phyloP scores from a whole-genome alignment of 169 alveolate genomes.

The Plasmodium falciparum region DNA sequence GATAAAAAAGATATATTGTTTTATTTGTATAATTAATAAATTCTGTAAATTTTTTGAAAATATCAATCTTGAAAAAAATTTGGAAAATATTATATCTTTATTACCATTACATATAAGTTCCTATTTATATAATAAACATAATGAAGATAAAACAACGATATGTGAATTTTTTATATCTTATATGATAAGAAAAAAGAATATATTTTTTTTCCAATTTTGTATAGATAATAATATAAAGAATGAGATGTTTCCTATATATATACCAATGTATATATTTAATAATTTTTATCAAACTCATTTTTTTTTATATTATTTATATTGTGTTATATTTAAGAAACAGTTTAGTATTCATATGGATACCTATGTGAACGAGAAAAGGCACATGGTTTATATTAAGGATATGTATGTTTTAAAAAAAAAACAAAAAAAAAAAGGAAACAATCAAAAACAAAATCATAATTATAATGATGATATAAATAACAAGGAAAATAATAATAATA shows the following conservation, averaged over 20 bases:
- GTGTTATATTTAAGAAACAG: constrained; percentile 10
- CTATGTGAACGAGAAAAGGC: background rate
- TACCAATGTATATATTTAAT: constrained; percentile 28
- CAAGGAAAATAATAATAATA: background rate
- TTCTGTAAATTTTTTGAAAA: constrained; percentile 34
- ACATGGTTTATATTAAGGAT: background rate
- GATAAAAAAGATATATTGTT: constrained; percentile 27
- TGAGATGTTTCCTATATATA: constrained; percentile 27
- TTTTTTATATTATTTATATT: constrained; percentile 26
- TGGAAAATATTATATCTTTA: constrained; percentile 28
- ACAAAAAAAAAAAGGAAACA: background rate
- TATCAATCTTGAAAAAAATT: constrained; percentile 10
- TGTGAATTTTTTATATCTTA: constrained; percentile 44
- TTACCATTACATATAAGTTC: constrained; percentile 58
- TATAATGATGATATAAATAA: background rate
- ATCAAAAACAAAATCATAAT: background rate
- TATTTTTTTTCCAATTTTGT: constrained; percentile 24
- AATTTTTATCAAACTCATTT: constrained; percentile 42
- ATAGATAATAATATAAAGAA: constrained; percentile 12
- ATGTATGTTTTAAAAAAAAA: background rate
- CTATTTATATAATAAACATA: constrained; percentile 46
- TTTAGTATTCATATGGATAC: constrained; percentile 16
- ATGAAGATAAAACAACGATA: constrained; percentile 44
- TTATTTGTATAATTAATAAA: constrained; percentile 31
- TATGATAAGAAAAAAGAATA: constrained; percentile 39